Conservation (phyloP, 306 rosid genomes). For the Cicer yamashitae region DNA sequence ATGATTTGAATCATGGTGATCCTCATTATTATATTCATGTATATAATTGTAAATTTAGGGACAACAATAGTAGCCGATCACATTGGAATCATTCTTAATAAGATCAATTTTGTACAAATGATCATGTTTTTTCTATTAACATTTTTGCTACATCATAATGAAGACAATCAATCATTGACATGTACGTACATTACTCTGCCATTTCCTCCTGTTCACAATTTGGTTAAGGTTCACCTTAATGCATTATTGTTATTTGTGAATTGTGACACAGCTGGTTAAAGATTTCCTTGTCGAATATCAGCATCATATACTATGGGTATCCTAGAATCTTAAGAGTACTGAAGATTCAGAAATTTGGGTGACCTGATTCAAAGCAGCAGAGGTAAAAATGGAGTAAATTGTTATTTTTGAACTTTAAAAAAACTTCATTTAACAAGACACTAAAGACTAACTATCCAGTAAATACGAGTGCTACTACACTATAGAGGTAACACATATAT, state of each 20-base stretch:
- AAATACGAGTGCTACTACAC: not conserved
- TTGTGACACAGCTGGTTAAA: not conserved
- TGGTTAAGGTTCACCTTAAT: not conserved
- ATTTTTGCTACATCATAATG: constrained; percentile 21
- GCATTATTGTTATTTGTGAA: not conserved
- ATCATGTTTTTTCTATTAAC: not conserved
- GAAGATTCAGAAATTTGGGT: constrained; percentile 6
- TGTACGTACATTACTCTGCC: not conserved
- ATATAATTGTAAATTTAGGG: constrained; percentile 43
- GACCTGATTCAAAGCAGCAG: not conserved
- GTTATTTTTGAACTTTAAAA: not conserved
- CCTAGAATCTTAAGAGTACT: not conserved
- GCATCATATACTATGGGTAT: not conserved
- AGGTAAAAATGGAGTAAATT: not conserved
- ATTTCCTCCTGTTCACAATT: not conserved
- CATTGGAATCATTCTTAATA: constrained; percentile 47
- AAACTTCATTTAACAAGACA: not conserved
- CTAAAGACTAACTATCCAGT: not conserved
- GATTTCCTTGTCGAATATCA: not conserved
- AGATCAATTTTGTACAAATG: constrained; percentile 50
- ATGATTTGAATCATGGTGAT: constrained; percentile 41
- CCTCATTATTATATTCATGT: constrained; percentile 33
- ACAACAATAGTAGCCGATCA: constrained; percentile 17
- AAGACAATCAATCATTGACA: constrained; percentile 5
- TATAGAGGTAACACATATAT: not conserved